These are phyloP conservation scores for Phytophthora hybrid DNA, from an alignment of 352 stramenopile species.

Conservation along the genomic window DNA sequence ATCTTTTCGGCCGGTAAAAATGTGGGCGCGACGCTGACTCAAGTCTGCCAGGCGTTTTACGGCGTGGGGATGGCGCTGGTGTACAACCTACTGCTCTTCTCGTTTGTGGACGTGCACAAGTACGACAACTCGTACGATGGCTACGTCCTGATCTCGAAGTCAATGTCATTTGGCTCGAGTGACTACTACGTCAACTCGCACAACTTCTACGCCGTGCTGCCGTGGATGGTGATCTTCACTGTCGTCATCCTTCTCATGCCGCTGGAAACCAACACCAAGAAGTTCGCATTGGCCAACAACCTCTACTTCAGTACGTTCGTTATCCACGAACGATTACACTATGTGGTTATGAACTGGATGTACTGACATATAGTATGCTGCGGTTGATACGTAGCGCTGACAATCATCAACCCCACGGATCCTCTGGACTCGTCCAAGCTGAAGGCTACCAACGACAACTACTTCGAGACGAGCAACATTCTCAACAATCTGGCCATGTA, in stretches of 20 bases:
- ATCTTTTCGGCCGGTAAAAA: constrained; percentile 85
- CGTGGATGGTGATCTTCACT: constrained; percentile 83
- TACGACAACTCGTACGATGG: constrained; percentile 57
- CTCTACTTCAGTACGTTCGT: constrained; percentile 76
- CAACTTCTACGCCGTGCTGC: constrained; percentile 80
- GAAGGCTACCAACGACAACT: constrained; percentile 54
- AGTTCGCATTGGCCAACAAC: constrained; percentile 85
- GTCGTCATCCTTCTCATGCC: constrained; percentile 67
- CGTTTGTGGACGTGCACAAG: constrained; percentile 48
- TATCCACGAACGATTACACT: not conserved
- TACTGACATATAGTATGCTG: not conserved
- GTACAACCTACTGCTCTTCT: constrained; percentile 83
- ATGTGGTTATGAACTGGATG: not conserved
- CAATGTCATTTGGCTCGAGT: constrained; percentile 57
- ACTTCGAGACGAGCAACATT: constrained; percentile 71
- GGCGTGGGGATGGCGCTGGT: constrained; percentile 81
- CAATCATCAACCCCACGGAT: constrained; percentile 76
- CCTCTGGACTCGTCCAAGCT: constrained; percentile 55
- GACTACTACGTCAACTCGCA: constrained; percentile 77
- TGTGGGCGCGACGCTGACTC: constrained; percentile 67
- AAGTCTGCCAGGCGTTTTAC: constrained; percentile 81
- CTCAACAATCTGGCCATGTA: constrained; percentile 81
- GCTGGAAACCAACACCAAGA: constrained; percentile 88
- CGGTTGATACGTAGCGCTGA: constrained; percentile 50
- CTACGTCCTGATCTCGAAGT: constrained; percentile 65